Base-by-base conservation (phyloP, 352 stramenopile genomes). In the Phytophthora agathidicida region DNA sequence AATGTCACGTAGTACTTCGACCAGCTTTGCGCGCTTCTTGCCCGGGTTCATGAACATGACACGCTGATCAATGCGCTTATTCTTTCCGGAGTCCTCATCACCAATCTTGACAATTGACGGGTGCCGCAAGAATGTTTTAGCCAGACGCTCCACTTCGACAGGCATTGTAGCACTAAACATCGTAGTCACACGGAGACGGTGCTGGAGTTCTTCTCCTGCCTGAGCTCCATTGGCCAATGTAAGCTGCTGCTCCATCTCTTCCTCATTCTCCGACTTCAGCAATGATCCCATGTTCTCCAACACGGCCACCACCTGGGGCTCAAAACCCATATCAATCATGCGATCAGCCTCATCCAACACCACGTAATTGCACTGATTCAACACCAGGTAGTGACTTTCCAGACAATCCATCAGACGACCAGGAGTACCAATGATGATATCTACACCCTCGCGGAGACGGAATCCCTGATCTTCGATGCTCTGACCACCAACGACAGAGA, bases 131-230 rank as follows among this genome's bases (percentile, higher is more conserved):
- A 99, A 99, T 9, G 86, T 93, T 69, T 98, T 97, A 2, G 98
- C 97, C n/a, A 99, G 84, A 5, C 84, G 73, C 76, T 99, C 96
- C 6, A 99, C 97, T 54, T 98, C 96, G 1, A 83, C 67, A 11
- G 97, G 94, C 97, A 99, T 99, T 0, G 98, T 99, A 27, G 98
- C 98, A 73, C 91, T 98, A 76, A 99, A 99, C 97, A 99, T 99
- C 17, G 92, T 93, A 37, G 89, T 97, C 17, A 94, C 86, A 39
- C 86, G 84, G 53, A 91, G 80, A n/a, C 82, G 80, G 48, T 91
- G 80, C 31, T 89, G 80, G n/a, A 75, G 27, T 20, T 75, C 60
- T 52, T 56, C 47, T 26, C 43, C 60, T 19, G 49, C 23, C 16
- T 91, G 73, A 10, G 59, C 75, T 8, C 67, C 49, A 8, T 75